Evolutionary conservation across 2,329 filamentous ascomycete genomes (phyloP), one percentile per base, ranked within the genome.

Genomic region (Aspergillus sojae): DNA sequence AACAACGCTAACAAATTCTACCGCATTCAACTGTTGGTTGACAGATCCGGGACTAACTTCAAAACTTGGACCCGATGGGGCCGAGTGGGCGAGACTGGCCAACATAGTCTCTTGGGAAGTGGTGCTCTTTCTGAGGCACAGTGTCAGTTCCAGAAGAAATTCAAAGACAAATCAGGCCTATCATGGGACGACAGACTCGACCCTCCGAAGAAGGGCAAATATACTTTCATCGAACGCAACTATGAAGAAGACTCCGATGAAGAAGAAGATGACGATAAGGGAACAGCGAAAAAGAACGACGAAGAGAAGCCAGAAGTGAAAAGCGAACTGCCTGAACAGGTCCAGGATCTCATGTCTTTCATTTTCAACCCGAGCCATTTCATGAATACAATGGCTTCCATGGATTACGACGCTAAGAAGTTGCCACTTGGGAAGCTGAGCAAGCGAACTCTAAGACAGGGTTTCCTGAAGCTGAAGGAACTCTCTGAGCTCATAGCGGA

Each of bases 1-100:
- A 78, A 84, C 54, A 95, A 94, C 73, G 91, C 91, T 77, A 94
- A 95, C 77, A 95, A 95, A 69, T 94, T 94, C 75, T 94, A 94
- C 72, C 86, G 87, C 32, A 75, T 93, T 32, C 91, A 94, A 81
- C 81, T 91, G 65, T 71, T 88, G n/a, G 48, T 58, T 19, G 57
- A 61, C 6, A 58, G 60, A 3, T 58, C 61, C 11, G 62, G 60
- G 68, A 70, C 26, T 65, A 68, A 16, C 72, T 91, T 83, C 74
- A 79, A 82, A 50, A 88, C 86, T 0, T 94, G 91, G 90, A 92
- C 89, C 3, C 85, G 91, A 62, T 96, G 91, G 91, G 93, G 93
- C 26, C 87, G 93, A 26, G 92, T 96, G 5, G 85, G 85, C 4
- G 85, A 86, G 66, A 68, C 65, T 28, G 85, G 85, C 1, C 80